Conservation (phyloP, 176 grass and related monocot genomes). For the Carex cristatella region DNA sequence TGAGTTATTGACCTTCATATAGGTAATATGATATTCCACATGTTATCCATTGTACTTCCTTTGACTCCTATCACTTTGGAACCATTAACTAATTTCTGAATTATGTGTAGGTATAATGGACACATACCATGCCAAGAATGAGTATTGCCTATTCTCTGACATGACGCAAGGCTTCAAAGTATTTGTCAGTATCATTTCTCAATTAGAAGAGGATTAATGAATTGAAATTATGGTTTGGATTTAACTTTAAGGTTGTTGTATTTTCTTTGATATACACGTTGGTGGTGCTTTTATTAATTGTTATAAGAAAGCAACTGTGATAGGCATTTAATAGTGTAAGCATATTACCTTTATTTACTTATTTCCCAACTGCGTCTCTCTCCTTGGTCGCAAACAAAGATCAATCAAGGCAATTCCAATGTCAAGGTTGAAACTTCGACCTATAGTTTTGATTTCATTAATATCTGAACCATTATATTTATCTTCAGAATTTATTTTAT, state of each 20-base stretch:
- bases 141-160: constrained; percentile 87
- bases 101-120: constrained; percentile 57
- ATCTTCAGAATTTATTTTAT: neutral
- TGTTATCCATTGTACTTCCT: neutral
- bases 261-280: neutral
- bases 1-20: neutral
- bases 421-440: neutral
- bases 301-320: neutral
- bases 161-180: constrained; percentile 82
- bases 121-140: constrained; percentile 87
- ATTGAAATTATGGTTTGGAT: neutral
- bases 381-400: too few species aligned
- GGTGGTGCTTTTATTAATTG: neutral
- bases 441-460: neutral
- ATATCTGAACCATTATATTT: neutral
- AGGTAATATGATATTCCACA: neutral
- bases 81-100: neutral
- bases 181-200: constrained; percentile 88
- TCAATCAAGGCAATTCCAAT: too few species aligned
- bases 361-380: too few species aligned
- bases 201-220: constrained; percentile 53
- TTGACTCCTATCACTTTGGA: neutral
- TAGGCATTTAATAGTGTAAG: neutral
- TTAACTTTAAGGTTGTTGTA: neutral
- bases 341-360: neutral